These are phyloP conservation scores for Hygrocybe coccinea DNA, from an alignment of 768 basidiomycete genomes.

Conservation along the genomic window DNA sequence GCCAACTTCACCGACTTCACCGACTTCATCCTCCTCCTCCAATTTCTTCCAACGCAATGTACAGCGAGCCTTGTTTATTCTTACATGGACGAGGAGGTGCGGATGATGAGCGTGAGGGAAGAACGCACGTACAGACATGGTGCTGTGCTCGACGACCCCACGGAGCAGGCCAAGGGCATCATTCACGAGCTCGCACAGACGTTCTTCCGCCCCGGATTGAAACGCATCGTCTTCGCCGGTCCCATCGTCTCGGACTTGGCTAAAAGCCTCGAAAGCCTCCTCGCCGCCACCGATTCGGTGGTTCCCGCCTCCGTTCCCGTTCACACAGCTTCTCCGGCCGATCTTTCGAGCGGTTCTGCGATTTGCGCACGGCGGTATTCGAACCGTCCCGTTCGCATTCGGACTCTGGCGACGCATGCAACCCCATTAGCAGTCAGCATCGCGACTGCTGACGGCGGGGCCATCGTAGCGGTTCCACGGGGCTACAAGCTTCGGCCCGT, in stretches of 20 bases:
- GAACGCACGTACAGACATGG: not conserved
- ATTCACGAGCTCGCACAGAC: not conserved
- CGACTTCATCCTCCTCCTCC: not conserved
- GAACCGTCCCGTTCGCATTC: not conserved
- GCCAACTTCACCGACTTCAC: not conserved
- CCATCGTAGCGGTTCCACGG: not conserved
- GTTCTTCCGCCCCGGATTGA: not conserved
- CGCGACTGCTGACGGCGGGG: not conserved
- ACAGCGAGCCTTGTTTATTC: not conserved
- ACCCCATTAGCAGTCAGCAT: not conserved
- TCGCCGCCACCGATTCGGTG: not conserved
- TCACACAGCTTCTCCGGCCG: not conserved
- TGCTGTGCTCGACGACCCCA: not conserved
- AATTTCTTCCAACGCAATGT: not conserved
- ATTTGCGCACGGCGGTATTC: not conserved
- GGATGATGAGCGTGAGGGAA: not conserved
- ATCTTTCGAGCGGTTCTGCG: not conserved
- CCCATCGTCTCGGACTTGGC: not conserved
- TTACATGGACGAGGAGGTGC: not conserved
- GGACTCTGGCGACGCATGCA: not conserved
- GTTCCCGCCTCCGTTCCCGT: not conserved
- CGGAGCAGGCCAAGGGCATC: not conserved
- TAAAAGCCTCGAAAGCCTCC: not conserved
- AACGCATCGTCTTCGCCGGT: not conserved
- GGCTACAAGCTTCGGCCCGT: not conserved